Base-by-base conservation (phyloP, 106 monocot genomes). In the Alisma plantagoaquatica region DNA sequence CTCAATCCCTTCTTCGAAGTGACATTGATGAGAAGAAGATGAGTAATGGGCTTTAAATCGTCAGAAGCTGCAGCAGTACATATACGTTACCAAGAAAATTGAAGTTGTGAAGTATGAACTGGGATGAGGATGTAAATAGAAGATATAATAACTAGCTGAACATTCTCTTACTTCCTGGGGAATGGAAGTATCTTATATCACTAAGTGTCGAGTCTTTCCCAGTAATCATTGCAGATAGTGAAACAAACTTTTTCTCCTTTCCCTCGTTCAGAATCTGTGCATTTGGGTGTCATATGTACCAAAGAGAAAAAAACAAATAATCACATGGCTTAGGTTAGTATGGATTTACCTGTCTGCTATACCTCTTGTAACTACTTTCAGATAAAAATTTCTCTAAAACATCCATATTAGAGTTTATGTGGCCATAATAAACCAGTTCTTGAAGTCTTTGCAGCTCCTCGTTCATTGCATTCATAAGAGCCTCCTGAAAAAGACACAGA, bases 351-450 rank as follows among this genome's bases (percentile, higher is more conserved):
- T 68, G 73, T 20, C 88, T 88, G 27, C 84, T 96, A 60, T 89
- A 89, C 10, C 89, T 82, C 14, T 46, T 61, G 59, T 78, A 75
- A 48, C 96, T 71, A 69, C 63, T 73, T 60, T 84, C 84, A 33
- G 84, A 84, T 15, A 96, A 75, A 68, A 96, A 89, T 28, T 81
- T 81, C 3, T 81, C 96, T 57, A 96, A 73, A 2, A 96, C 60
- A 72, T 96, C 84, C 43, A 89, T 96, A 43, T 69, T 68, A 49
- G 88, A 78, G 31, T 46, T 65, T 19, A 96, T 85, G 30, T 96
- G 75, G 2, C 88, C 84, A 79, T 81, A 96, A 45, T 96, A 96
- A 63, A 96, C 81, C 69, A 81, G 77, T 60, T 96, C 96, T 69
- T 96, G 96, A 64, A 96, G 75, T 71, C 68, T 78, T 33, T 72